Percentiles rank a stretch among this genome's conserved stretches.
Evolutionary conservation across 805 yeast species (phyloP).

Genomic region (Sungouiozyma intestinalis): DNA sequence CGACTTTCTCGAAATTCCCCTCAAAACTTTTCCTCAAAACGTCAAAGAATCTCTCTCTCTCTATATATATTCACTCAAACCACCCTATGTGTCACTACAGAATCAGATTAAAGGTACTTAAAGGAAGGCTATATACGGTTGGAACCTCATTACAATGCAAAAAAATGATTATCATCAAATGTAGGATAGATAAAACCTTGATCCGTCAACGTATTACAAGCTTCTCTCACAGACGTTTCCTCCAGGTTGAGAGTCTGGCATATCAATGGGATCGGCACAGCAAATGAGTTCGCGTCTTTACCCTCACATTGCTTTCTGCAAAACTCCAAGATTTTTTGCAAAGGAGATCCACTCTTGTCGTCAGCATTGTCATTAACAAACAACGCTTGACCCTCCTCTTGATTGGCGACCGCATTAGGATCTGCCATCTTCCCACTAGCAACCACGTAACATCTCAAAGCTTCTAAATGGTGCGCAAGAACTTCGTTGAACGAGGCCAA

Average conservation of each 20-base stretch:
- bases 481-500: constrained; percentile 59
- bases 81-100: background rate
- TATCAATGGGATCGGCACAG: constrained; percentile 59
- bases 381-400: constrained; percentile 25
- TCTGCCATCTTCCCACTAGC: constrained; percentile 39
- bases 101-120: background rate
- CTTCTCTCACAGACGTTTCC: constrained; percentile 38
- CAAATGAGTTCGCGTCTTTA: constrained; percentile 48
- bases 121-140: background rate
- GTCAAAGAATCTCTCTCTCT: background rate
- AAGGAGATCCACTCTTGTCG: constrained; percentile 20
- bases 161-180: constrained; percentile 51
- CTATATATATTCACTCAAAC: too few relatives aligned
- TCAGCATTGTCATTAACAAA: constrained; percentile 36
- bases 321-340: constrained; percentile 39
- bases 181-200: constrained; percentile 63
- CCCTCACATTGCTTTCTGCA: constrained; percentile 36
- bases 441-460: constrained; percentile 45
- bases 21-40: background rate
- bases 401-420: constrained; percentile 7
- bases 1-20: background rate
- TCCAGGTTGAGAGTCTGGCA: constrained; percentile 44
- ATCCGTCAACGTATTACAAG: constrained; percentile 48
- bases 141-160: too few relatives aligned
- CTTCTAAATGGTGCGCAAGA: constrained; percentile 55